Percentiles rank a stretch among this genome's conserved stretches.
Conservation (phyloP, 805 yeast species). For the Metschnikowia henanensis region DNA sequence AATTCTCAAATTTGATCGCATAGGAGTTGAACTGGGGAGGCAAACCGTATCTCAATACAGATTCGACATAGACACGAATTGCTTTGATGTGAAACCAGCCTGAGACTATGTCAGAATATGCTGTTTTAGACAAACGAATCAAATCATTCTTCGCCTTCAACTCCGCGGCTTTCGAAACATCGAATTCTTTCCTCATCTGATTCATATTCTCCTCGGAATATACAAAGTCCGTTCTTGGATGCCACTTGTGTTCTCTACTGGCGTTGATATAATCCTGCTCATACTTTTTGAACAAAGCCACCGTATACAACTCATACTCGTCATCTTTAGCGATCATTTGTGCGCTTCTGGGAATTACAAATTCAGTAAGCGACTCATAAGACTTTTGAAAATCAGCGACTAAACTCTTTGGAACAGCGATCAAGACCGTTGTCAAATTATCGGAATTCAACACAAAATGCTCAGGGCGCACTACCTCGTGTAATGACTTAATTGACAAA, state of each 20-base stretch:
- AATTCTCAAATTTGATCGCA: slow-evolving; percentile 44
- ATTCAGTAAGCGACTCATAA: slow-evolving; percentile 75
- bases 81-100: slow-evolving; percentile 91
- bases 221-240: slow-evolving; percentile 83
- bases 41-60: slow-evolving; percentile 92
- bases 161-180: slow-evolving; percentile 73
- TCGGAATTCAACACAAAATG: slow-evolving; percentile 87
- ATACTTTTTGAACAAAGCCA: slow-evolving; percentile 82
- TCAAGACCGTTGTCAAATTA: slow-evolving; percentile 77
- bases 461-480: slow-evolving; percentile 79
- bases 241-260: slow-evolving; percentile 83
- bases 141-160: slow-evolving; percentile 72
- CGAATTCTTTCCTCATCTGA: slow-evolving; percentile 75
- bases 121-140: slow-evolving; percentile 79
- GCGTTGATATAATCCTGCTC: slow-evolving; percentile 65
- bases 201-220: slow-evolving; percentile 78
- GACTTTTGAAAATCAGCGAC: slow-evolving; percentile 58
- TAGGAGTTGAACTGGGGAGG: slow-evolving; percentile 83
- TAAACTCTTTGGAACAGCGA: slow-evolving; percentile 79
- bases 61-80: slow-evolving; percentile 85
- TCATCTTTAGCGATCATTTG: slow-evolving; percentile 64
- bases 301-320: slow-evolving; percentile 72
- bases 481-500: slow-evolving; percentile 84
- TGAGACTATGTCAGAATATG: slow-evolving; percentile 83
- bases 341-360: slow-evolving; percentile 94